These are phyloP conservation scores for Claviceps sp. DNA, from an alignment of 2,329 filamentous ascomycete species.

Conservation along the genomic window DNA sequence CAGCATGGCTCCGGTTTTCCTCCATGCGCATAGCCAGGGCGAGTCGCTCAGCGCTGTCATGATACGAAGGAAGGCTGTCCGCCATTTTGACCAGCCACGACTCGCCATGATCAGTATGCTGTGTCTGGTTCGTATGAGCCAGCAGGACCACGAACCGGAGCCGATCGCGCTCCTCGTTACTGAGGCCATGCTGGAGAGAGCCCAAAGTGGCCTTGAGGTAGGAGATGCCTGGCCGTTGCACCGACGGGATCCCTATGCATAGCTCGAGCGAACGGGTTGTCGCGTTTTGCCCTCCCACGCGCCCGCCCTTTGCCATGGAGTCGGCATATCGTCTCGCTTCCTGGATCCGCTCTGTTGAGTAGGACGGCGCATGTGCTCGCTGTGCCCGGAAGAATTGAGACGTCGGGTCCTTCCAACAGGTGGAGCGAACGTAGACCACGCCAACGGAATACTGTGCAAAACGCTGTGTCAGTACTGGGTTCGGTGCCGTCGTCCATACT, in stretches of 20 bases:
- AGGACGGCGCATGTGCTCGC: conserved; percentile 1
- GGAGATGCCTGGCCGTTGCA: conserved; percentile 3
- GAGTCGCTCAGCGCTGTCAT: conserved; percentile 1
- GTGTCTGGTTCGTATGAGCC: conserved; percentile 3
- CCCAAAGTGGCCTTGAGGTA: conserved; percentile 6
- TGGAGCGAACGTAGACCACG: not conserved
- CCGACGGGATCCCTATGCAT: conserved; percentile 6
- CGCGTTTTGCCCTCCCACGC: not conserved
- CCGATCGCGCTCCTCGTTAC: conserved; percentile 1
- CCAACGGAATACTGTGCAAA: not conserved
- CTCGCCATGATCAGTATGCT: conserved; percentile 4
- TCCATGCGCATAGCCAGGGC: conserved; percentile 3
- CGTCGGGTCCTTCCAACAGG: conserved; percentile 7
- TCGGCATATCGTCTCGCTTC: conserved; percentile 4
- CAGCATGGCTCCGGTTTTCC: not conserved
- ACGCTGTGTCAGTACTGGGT: no score
- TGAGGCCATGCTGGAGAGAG: conserved; percentile 5
- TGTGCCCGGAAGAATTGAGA: conserved; percentile 5
- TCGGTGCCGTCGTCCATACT: no score
- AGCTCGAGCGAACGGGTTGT: not conserved
- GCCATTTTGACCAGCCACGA: conserved; percentile 4
- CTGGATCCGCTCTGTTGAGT: conserved; percentile 4
- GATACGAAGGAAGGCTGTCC: conserved; percentile 4
- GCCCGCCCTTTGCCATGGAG: not conserved
- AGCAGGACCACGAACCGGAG: conserved; percentile 5